Evolutionary conservation across 305 asterid genomes (phyloP).

Genomic region (Ajuga reptans): DNA sequence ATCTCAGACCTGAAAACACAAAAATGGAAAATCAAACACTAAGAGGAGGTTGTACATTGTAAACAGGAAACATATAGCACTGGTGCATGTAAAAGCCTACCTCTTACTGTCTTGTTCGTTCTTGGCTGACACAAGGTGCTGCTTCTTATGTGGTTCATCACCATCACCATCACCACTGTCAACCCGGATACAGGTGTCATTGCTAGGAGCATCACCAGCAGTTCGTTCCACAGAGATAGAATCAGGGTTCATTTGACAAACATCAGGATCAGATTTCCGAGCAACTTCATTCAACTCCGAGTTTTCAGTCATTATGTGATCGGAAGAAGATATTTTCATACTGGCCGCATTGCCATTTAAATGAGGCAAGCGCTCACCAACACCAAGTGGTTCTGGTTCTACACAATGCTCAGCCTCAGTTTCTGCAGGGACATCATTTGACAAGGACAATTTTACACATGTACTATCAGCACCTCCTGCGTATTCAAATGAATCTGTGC

Average conservation of each 20-base stretch:
- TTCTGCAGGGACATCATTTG: constrained; percentile 27
- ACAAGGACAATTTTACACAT: constrained; percentile 21
- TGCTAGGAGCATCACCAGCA: constrained; percentile 29
- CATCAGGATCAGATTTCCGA: constrained; percentile 34
- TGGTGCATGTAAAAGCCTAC: constrained; percentile 29
- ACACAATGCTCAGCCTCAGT: constrained; percentile 23
- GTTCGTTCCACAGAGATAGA: constrained; percentile 25
- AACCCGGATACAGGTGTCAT: constrained; percentile 20
- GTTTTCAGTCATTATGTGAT: constrained; percentile 30
- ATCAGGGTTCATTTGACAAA: constrained; percentile 29
- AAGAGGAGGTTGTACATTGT: constrained; percentile 3
- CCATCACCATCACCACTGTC: constrained; percentile 29
- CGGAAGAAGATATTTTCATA: constrained; percentile 20
- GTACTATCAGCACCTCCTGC: constrained; percentile 31
- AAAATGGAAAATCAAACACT: constrained; percentile 11
- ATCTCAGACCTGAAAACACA: constrained; percentile 37
- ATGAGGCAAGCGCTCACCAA: constrained; percentile 22
- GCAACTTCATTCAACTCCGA: constrained; percentile 30
- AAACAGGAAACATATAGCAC: constrained; percentile 5
- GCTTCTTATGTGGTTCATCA: constrained; percentile 26
- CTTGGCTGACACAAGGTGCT: constrained; percentile 29
- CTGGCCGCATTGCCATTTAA: constrained; percentile 22
- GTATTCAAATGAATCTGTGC: constrained; percentile 25
- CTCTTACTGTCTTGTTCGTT: constrained; percentile 29
- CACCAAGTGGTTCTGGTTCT: constrained; percentile 25